Evolutionary conservation across 2,329 filamentous ascomycete genomes (phyloP).

Genomic region (Hortaea werneckii): DNA sequence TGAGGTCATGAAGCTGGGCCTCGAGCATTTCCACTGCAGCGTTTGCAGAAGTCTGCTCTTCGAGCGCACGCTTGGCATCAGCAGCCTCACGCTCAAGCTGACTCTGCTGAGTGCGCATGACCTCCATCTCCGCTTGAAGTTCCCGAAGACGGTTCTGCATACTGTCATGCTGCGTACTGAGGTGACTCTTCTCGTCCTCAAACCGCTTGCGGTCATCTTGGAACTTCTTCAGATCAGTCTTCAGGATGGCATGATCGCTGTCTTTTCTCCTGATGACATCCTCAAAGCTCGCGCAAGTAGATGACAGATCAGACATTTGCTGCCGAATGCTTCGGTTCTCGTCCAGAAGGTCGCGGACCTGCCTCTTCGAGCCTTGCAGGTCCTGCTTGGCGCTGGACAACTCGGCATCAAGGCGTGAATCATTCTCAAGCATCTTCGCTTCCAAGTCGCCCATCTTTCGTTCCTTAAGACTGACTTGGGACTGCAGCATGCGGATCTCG

Average conservation of each 20-base stretch:
- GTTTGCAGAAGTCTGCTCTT: slow-evolving; percentile 83
- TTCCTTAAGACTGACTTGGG: slow-evolving; percentile 79
- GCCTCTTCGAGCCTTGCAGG: slow-evolving; percentile 59
- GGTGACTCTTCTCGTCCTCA: slow-evolving; percentile 63
- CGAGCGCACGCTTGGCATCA: slow-evolving; percentile 76
- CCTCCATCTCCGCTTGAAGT: slow-evolving; percentile 77
- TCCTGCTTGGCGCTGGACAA: slow-evolving; percentile 70
- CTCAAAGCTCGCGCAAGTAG: slow-evolving; percentile 90
- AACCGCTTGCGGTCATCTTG: slow-evolving; percentile 70
- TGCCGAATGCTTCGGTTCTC: slow-evolving; percentile 77
- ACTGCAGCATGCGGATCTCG: slow-evolving; percentile 84
- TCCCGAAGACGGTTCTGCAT: slow-evolving; percentile 68
- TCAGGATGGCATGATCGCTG: slow-evolving; percentile 77
- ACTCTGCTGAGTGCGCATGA: slow-evolving; percentile 70
- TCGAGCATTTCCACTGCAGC: slow-evolving; percentile 80
- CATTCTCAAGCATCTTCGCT: slow-evolving; percentile 67
- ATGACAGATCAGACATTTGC: slow-evolving; percentile 76
- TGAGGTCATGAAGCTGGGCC: slow-evolving; percentile 76
- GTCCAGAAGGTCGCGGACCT: slow-evolving; percentile 63
- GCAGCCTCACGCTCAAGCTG: slow-evolving; percentile 81
- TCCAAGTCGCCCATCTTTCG: slow-evolving; percentile 84
- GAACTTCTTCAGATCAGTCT: slow-evolving; percentile 71
- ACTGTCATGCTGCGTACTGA: slow-evolving; percentile 69
- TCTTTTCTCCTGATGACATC: slow-evolving; percentile 89
- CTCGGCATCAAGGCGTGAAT: slow-evolving; percentile 84